Conservation (phyloP, 352 stramenopile species). For the Lagenidium sp. region DNA sequence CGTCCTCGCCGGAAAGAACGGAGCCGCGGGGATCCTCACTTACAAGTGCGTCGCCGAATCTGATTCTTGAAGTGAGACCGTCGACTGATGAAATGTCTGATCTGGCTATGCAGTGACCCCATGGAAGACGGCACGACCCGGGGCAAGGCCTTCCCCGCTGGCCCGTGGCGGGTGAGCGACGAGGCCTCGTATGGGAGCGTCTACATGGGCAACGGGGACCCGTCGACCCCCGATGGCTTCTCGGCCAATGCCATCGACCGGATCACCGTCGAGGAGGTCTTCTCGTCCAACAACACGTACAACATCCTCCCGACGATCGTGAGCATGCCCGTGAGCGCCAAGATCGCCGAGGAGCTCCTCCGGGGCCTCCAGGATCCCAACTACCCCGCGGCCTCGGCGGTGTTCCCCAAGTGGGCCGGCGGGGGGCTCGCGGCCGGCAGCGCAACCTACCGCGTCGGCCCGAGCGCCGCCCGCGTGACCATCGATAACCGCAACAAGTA, state of each 20-base stretch:
- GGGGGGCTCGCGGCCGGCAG: slow-evolving; percentile 13
- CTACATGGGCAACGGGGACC: slow-evolving; percentile 82
- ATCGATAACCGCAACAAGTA: slow-evolving; percentile 69
- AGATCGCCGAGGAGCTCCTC: slow-evolving; percentile 43
- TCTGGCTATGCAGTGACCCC: slow-evolving; percentile 37
- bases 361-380: slow-evolving; percentile 12
- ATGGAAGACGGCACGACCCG: slow-evolving; percentile 40
- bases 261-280: slow-evolving; percentile 67
- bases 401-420: slow-evolving; percentile 29
- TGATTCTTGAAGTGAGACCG: neutral
- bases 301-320: slow-evolving; percentile 66
- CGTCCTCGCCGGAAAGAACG: slow-evolving; percentile 44
- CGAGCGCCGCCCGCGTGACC: slow-evolving; percentile 17
- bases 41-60: slow-evolving; percentile 44
- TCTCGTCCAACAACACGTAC: slow-evolving; percentile 75
- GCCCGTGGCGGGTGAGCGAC: slow-evolving; percentile 48
- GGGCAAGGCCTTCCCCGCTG: slow-evolving; percentile 49
- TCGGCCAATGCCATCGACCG: slow-evolving; percentile 45
- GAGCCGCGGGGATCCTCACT: slow-evolving; percentile 55
- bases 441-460: slow-evolving; percentile 24
- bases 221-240: slow-evolving; percentile 64
- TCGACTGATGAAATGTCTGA: neutral
- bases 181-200: slow-evolving; percentile 59
- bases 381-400: slow-evolving; percentile 20
- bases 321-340: slow-evolving; percentile 63